Evolutionary conservation across 805 yeast genomes (phyloP).

Genomic region (Candida krabiensis): DNA sequence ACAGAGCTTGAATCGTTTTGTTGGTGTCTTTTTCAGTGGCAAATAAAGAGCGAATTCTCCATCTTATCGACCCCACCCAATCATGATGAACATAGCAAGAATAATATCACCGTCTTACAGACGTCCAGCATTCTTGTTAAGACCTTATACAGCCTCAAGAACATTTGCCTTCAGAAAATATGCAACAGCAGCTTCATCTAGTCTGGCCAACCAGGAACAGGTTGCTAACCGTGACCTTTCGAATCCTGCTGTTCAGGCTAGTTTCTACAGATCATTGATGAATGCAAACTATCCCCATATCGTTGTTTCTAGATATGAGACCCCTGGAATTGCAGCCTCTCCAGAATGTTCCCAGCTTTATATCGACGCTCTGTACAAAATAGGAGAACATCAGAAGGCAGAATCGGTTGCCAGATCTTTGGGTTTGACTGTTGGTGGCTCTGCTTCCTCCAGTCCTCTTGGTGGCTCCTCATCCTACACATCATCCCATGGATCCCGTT

Average conservation of each 20-base stretch:
- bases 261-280: conserved; percentile 73
- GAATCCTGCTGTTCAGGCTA: conserved; percentile 75
- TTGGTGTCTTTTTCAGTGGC: no score
- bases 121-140: not conserved
- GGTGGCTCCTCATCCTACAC: conserved; percentile 14
- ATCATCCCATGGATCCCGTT: conserved; percentile 52
- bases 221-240: conserved; percentile 76
- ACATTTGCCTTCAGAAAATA: not conserved
- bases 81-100: conserved; percentile 2
- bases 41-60: no score
- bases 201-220: conserved; percentile 69
- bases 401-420: conserved; percentile 57
- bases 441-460: conserved; percentile 23
- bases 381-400: conserved; percentile 79
- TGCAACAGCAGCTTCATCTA: conserved; percentile 22
- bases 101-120: conserved; percentile 4
- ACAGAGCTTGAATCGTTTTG: no score
- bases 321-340: conserved; percentile 86
- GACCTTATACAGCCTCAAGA: not conserved
- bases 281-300: conserved; percentile 91
- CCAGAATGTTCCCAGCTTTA: conserved; percentile 78
- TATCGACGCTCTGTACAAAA: conserved; percentile 73
- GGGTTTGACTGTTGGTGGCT: conserved; percentile 31
- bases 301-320: conserved; percentile 91
- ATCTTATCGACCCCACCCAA: no score